Conservation (phyloP, 2,329 filamentous ascomycete species). For the Aspergillus neotritici region DNA sequence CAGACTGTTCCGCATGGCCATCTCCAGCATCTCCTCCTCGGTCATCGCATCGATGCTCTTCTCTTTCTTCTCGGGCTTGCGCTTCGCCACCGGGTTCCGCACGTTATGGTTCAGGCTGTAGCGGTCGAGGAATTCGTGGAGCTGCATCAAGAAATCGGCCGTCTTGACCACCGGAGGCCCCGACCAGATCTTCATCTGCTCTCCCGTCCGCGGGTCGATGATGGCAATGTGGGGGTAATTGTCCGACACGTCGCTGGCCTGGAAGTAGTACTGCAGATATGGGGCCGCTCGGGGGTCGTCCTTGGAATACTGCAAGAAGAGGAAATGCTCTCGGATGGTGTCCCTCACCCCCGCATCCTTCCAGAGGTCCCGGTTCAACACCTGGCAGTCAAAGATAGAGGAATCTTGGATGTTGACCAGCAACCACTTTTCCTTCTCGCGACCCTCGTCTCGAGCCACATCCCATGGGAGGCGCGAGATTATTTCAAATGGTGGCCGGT, state of each 20-base stretch:
- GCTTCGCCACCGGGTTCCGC: constrained; percentile 85
- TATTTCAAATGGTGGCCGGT: constrained; percentile 84
- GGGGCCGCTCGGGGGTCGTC: constrained; percentile 70
- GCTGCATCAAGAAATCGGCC: constrained; percentile 78
- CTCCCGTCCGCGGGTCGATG: constrained; percentile 88
- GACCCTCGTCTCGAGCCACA: constrained; percentile 75
- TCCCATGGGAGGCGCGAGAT: constrained; percentile 80
- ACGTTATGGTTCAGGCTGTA: constrained; percentile 84
- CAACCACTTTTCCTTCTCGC: constrained; percentile 87
- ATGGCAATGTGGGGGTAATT: constrained; percentile 96
- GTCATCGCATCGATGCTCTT: constrained; percentile 83
- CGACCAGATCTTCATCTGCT: constrained; percentile 95
- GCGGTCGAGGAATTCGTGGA: constrained; percentile 93
- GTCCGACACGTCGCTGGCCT: constrained; percentile 69
- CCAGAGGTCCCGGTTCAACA: constrained; percentile 92
- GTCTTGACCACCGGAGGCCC: constrained; percentile 71
- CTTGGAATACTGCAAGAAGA: constrained; percentile 93
- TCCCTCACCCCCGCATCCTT: constrained; percentile 74
- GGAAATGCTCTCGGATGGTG: constrained; percentile 84
- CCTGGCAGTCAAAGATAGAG: constrained; percentile 89
- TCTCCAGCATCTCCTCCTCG: constrained; percentile 93
- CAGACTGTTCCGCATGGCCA: constrained; percentile 86
- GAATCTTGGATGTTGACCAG: constrained; percentile 93
- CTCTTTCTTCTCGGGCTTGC: constrained; percentile 64
- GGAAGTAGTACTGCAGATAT: constrained; percentile 89